Evolutionary conservation across 192 early-diverging fungal genomes (phyloP), one percentile per base, ranked within the genome.

Genomic region (Spinellus fusiger): DNA sequence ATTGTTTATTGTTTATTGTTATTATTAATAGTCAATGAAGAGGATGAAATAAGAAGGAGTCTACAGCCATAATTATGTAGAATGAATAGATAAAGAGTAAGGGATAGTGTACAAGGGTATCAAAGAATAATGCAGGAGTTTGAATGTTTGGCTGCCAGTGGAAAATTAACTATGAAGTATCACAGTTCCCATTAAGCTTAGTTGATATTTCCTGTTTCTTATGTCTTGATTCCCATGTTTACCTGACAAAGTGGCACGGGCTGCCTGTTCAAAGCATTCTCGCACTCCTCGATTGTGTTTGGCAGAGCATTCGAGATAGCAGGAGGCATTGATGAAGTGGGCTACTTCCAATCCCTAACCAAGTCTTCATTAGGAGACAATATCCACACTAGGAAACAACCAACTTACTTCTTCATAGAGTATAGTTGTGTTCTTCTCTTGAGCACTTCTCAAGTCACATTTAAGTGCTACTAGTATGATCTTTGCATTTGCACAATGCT

Each of bases 251-350:
- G 69, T 59, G 10, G 65, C 62, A 34, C 53, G 49, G 23, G 59
- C 69, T 22, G 63, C 63, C 56, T 71, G 69, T 40, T 71, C 57
- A 53, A 71, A 71, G 22, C 58, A 60, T 56, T 71, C 69, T 13
- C 38, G 50, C 2, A 71, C 59, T 22, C 69, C 69, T 40, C 69
- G 47, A 37, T 71, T 71, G 50, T 65, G 63, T 25, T 71, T 71
- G 12, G 69, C 69, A 5, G 69, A 71, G 40, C 69, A 71, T 52
- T 71, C 69, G n/a, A 71, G 48, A 37, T 70, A 71, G 5, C 69
- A 52, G 16, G 61, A 57, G 9, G 69, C 69, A 47, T 65, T 59
- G 35, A 71, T 65, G 9, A 32, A 47, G 28, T 51, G 37, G 1
- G 68, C 68, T 5, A 62, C 38, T 23, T 27, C 54, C 12, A 70